phyloP scores from a whole-genome alignment of 2,329 filamentous ascomycete species.

The Clonostachys sp. region DNA sequence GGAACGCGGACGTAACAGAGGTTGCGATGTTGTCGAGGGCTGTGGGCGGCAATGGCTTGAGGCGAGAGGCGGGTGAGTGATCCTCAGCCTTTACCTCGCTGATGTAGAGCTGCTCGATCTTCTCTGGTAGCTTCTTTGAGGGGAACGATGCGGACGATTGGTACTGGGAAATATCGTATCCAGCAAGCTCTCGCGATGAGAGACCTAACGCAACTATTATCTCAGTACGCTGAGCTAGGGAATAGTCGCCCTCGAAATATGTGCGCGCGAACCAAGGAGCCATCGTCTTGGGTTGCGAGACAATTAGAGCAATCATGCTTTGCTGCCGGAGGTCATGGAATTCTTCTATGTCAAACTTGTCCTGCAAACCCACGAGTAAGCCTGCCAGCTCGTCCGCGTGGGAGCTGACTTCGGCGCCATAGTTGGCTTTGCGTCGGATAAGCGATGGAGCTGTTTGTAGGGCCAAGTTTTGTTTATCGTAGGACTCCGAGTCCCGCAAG shows the following conservation, averaged over 20 bases:
- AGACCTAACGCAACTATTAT: slow-evolving; percentile 80
- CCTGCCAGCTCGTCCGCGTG: slow-evolving; percentile 78
- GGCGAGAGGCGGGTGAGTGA: slow-evolving; percentile 20
- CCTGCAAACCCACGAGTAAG: slow-evolving; percentile 73
- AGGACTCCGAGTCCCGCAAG: slow-evolving; percentile 75
- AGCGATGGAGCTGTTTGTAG: slow-evolving; percentile 71
- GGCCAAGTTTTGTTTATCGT: slow-evolving; percentile 78
- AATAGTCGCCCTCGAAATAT: slow-evolving; percentile 91
- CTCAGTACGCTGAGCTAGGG: slow-evolving; percentile 75
- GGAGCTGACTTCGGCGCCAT: slow-evolving; percentile 82
- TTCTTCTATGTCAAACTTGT: slow-evolving; percentile 75
- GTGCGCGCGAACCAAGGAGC: slow-evolving; percentile 79
- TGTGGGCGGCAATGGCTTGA: slow-evolving; percentile 49
- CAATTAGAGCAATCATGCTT: slow-evolving; percentile 75
- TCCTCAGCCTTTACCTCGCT: slow-evolving; percentile 16
- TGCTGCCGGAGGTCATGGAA: slow-evolving; percentile 75
- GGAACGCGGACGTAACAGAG: slow-evolving; percentile 65
- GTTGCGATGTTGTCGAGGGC: slow-evolving; percentile 66
- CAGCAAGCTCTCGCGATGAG: slow-evolving; percentile 78
- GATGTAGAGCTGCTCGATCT: slow-evolving; percentile 68
- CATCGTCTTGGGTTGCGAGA: slow-evolving; percentile 72
- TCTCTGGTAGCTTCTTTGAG: slow-evolving; percentile 71
- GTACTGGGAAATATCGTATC: slow-evolving; percentile 58
- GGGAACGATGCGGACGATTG: slow-evolving; percentile 59
- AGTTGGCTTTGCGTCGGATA: slow-evolving; percentile 83